Evolutionary conservation across 805 yeast genomes (phyloP).

Genomic region (Grigorovia yakushimaensis): DNA sequence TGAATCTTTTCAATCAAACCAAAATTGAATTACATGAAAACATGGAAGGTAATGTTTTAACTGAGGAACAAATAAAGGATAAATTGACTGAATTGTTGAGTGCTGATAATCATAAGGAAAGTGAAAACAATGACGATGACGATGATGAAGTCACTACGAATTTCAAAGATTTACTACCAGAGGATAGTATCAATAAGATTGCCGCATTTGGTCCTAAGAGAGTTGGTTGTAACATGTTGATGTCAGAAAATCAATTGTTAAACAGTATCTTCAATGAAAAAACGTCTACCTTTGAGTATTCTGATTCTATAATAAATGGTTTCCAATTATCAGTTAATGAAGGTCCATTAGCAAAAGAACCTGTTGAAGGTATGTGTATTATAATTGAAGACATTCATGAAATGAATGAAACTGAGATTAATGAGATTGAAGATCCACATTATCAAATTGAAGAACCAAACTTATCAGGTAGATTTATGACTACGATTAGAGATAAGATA

Average conservation of each 20-base stretch:
- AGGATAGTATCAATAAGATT: constrained; percentile 31
- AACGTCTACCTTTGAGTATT: constrained; percentile 32
- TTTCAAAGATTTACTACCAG: constrained; percentile 19
- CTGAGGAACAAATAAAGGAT: constrained; percentile 24
- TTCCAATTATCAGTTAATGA: constrained; percentile 71
- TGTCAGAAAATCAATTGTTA: constrained; percentile 32
- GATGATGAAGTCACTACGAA: constrained; percentile 21
- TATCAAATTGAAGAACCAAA: constrained; percentile 33
- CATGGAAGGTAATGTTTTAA: constrained; percentile 1
- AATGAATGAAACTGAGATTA: constrained; percentile 24
- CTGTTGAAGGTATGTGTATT: constrained; percentile 70
- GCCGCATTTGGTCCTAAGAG: constrained; percentile 70
- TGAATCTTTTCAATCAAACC: constrained; percentile 17
- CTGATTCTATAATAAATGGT: constrained; percentile 65
- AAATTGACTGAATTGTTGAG: constrained; percentile 28
- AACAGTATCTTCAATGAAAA: constrained; percentile 26
- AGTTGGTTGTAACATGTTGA: constrained; percentile 62
- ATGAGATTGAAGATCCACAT: constrained; percentile 13
- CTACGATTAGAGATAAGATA: constrained; percentile 62
- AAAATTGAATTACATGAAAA: background rate
- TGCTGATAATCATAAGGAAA: constrained; percentile 4
- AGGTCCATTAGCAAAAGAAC: constrained; percentile 88
- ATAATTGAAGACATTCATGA: constrained; percentile 34
- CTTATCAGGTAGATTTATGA: constrained; percentile 61
- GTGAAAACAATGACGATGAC: no score